Evolutionary conservation across 2,329 filamentous ascomycete genomes (phyloP), one percentile per base, ranked within the genome.

Genomic region (Trichoderma gracile): DNA sequence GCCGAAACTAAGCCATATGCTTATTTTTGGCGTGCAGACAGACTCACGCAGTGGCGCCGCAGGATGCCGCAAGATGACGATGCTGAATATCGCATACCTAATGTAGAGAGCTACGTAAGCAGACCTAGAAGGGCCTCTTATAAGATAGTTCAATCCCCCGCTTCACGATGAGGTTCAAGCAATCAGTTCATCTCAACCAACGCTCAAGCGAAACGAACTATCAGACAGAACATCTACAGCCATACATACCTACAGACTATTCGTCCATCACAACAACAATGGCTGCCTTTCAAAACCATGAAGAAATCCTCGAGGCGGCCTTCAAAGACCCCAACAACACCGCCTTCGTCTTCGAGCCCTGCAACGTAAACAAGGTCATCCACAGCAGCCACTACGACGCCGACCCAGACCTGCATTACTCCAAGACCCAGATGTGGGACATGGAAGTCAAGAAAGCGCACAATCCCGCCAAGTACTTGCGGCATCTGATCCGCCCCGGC

Each of bases 381-480:
- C 53, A 54, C 33, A 47, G 46, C 33, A 10, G 50, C 12, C n/a
- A 46, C 52, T 69, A 69, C 57, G 66, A 55, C 9, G 64, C 65
- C 33, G 66, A 67, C 23, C 45, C 65, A 40, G 56, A 66, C 14
- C 63, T 68, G 52, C 65, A 64, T 17, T 69, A 69, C 57, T 67
- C 67, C 10, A 67, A 52, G 46, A 61, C 65, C 5, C 67, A 68
- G 25, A 55, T 68, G 15, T 68, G 67, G 67, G 66, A 69, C 56
- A 69, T 68, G 67, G 64, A 69, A 40, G 50, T 62, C 14, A 65
- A 62, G 25, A 69, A 69, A 38, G 66, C 66, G 6, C 62, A 63
- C 63, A 63, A 68, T 53, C 67, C 67, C 17, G 63, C 46, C 23
- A 67, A 63, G 19, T 69, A 65, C 43, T 43, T 69, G 3, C 47